phyloP scores from a whole-genome alignment of 805 yeast genomes.

The Wickerhamiella kurtzmanii region DNA sequence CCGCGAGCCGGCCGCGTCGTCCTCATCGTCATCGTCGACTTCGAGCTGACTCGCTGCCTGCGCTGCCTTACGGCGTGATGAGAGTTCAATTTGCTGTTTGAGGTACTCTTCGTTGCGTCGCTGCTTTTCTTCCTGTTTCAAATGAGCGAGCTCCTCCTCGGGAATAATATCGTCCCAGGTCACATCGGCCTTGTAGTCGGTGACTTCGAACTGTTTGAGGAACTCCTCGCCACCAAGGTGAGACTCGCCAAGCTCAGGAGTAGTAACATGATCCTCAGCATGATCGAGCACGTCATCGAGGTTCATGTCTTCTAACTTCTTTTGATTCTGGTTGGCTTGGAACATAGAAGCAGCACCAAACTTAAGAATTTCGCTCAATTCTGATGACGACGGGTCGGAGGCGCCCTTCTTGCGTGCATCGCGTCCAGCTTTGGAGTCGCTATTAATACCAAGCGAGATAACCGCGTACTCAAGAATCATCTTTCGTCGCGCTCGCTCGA shows the following conservation, averaged over 20 bases:
- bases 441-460: slow-evolving; percentile 71
- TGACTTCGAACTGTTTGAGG: slow-evolving; percentile 90
- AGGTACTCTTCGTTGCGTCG: slow-evolving; percentile 74
- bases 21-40: slow-evolving; percentile 28
- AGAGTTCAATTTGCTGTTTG: slow-evolving; percentile 81
- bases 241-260: slow-evolving; percentile 95
- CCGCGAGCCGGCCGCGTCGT: slow-evolving; percentile 15
- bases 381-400: slow-evolving; percentile 41
- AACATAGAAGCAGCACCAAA: slow-evolving; percentile 99
- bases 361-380: slow-evolving; percentile 81
- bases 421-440: slow-evolving; percentile 47
- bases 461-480: slow-evolving; percentile 98
- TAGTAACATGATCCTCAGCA: slow-evolving; percentile 93
- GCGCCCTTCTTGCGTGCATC: slow-evolving; percentile 44
- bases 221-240: slow-evolving; percentile 97
- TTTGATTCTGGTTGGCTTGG: slow-evolving; percentile 86
- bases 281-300: slow-evolving; percentile 90
- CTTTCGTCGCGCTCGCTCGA: slow-evolving; percentile 93
- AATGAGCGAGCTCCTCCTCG: slow-evolving; percentile 72
- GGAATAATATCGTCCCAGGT: slow-evolving; percentile 99
- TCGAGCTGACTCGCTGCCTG: slow-evolving; percentile 59
- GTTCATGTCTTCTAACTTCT: slow-evolving; percentile 87
- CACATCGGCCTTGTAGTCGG: slow-evolving; percentile 95
- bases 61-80: slow-evolving; percentile 65
- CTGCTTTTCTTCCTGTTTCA: slow-evolving; percentile 84